Base-by-base conservation (phyloP, 2,329 filamentous ascomycete species). In the Penicillium sp. region DNA sequence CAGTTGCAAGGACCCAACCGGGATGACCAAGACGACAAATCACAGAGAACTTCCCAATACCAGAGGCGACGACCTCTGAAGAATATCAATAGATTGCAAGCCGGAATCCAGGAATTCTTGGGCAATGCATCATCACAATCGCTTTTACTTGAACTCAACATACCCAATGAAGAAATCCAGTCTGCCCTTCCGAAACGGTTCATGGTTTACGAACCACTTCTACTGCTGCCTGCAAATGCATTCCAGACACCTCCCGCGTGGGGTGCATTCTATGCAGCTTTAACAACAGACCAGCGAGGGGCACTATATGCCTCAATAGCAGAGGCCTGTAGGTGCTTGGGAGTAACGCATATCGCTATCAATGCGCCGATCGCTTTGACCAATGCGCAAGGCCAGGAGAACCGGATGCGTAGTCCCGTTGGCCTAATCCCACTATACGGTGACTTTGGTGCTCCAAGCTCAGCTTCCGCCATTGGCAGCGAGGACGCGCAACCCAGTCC, bases 381-480 rank as follows among this genome's bases (percentile, higher is more conserved):
- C 6, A 53, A 56, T 36, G 28, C 45, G 1, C 41, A 57, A n/a
- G 58, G 61, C 3, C 53, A 57, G 13, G 77, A 83, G 50, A 95
- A 94, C 59, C 68, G 84, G 10, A 74, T 94, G 41, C 80, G 90
- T 30, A 82, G 81, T 33, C 91, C 91, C 0, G 77, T 74, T 28
- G 78, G 83, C 13, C 72, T 96, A 19, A 74, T 76, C 2, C 82
- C 84, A 14, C 69, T 96, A 0, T 70, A 83, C 59, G 89, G 89
- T 15, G 73, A 84, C 59, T 95, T 94, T 61, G 87, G 87, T 16
- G 13, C 20, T 15, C 11, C 25, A 21, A 19, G 11, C 15, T 27
- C 32, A 0, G 74, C 79, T 0, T 33, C 63, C 0, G 23, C 44
- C 4, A 52, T 39, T 2, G 46, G 34, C 2, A 36, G 54, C 13